Evolutionary conservation across 208 protist genomes (phyloP).

Genomic region (Trypanosoma theileri): DNA sequence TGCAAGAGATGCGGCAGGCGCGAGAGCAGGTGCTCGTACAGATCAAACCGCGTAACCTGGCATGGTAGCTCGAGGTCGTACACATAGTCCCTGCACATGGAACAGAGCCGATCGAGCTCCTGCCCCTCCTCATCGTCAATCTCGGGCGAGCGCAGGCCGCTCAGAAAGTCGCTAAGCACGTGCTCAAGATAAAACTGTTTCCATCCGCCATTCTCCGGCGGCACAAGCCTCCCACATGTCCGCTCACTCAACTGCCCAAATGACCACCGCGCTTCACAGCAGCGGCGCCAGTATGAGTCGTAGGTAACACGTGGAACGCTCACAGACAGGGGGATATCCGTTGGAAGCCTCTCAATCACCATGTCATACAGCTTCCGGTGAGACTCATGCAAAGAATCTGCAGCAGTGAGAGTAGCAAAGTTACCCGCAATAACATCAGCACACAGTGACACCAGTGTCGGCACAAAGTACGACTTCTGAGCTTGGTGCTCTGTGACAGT

Average conservation of each 20-base stretch:
- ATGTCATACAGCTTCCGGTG: slow-evolving; percentile 59
- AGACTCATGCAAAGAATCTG: slow-evolving; percentile 59
- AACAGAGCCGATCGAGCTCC: slow-evolving; percentile 57
- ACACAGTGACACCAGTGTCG: slow-evolving; percentile 69
- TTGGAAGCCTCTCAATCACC: slow-evolving; percentile 61
- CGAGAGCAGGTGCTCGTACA: slow-evolving; percentile 71
- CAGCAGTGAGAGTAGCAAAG: slow-evolving; percentile 54
- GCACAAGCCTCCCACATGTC: slow-evolving; percentile 31
- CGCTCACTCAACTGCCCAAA: slow-evolving; percentile 76
- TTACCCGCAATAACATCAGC: slow-evolving; percentile 66
- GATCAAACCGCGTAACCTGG: slow-evolving; percentile 69
- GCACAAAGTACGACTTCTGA: slow-evolving; percentile 71
- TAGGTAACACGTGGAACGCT: slow-evolving; percentile 42
- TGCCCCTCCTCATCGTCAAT: slow-evolving; percentile 34
- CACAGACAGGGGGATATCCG: slow-evolving; percentile 55
- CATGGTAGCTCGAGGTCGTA: slow-evolving; percentile 64
- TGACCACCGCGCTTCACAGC: slow-evolving; percentile 80
- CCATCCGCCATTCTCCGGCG: slow-evolving; percentile 59
- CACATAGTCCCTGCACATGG: slow-evolving; percentile 70
- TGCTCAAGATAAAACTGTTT: slow-evolving; percentile 88
- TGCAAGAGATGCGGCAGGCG: slow-evolving; percentile 55
- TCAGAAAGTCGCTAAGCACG: slow-evolving; percentile 68
- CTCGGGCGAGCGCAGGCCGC: slow-evolving; percentile 37
- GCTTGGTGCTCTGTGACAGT: slow-evolving; percentile 4
- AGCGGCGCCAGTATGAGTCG: slow-evolving; percentile 60